Conservation (phyloP, 306 rosid genomes). For the Casuarina glauca region DNA sequence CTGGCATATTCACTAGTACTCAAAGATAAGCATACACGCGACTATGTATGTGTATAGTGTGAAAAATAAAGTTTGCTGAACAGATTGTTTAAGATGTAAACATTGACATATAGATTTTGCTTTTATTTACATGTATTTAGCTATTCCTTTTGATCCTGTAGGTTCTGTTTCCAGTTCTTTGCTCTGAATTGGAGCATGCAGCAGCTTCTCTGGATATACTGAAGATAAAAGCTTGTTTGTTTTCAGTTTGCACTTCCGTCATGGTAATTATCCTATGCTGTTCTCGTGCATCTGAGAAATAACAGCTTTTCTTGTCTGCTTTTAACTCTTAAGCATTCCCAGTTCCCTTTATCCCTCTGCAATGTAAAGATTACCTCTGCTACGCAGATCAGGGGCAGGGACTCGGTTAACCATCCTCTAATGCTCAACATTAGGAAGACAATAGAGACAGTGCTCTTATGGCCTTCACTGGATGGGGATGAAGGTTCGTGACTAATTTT, state of each 20-base stretch:
- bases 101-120: not conserved
- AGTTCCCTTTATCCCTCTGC: conserved; percentile 19
- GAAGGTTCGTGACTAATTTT: conserved; percentile 51
- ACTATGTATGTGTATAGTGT: too few relatives aligned
- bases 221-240: conserved; percentile 71
- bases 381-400: conserved; percentile 68
- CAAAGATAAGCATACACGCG: too few relatives aligned
- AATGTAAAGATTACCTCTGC: conserved; percentile 28
- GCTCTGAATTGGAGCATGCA: conserved; percentile 55
- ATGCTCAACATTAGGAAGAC: conserved; percentile 51
- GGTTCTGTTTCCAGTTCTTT: conserved; percentile 68
- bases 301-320: conserved; percentile 7
- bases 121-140: not conserved
- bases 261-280: conserved; percentile 48
- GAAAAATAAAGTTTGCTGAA: too few relatives aligned
- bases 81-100: too few relatives aligned
- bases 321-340: conserved; percentile 21
- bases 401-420: conserved; percentile 57
- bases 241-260: conserved; percentile 81
- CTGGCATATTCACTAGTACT: not conserved
- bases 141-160: conserved; percentile 29
- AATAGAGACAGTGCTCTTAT: conserved; percentile 62
- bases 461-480: conserved; percentile 77
- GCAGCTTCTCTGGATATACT: conserved; percentile 43
- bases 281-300: conserved; percentile 17